Conservation (phyloP, 1,139 yeast genomes). For the Candida tropicalis region DNA sequence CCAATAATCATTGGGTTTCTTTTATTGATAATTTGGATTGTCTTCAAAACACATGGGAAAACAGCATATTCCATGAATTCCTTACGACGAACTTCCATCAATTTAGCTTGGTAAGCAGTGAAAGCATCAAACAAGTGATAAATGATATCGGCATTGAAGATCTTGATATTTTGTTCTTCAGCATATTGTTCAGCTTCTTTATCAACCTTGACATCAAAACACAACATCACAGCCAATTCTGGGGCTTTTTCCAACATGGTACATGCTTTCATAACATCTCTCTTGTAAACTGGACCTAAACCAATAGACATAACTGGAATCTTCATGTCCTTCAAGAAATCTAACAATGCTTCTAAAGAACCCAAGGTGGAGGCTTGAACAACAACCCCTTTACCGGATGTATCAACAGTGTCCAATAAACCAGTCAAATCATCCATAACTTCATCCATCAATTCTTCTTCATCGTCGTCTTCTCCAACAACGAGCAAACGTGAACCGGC, state of each 20-base stretch:
- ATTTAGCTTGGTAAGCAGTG: slow-evolving; percentile 85
- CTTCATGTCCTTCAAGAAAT: slow-evolving; percentile 97
- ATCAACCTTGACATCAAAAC: slow-evolving; percentile 96
- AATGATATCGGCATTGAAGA: slow-evolving; percentile 94
- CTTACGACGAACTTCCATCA: slow-evolving; percentile 87
- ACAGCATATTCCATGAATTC: slow-evolving; percentile 88
- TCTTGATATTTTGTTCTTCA: slow-evolving; percentile 84
- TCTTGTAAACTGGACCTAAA: slow-evolving; percentile 94
- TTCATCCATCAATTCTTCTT: slow-evolving; percentile 96
- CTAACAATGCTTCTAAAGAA: slow-evolving; percentile 94
- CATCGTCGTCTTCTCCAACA: slow-evolving; percentile 97
- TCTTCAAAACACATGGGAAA: slow-evolving; percentile 93
- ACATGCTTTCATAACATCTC: slow-evolving; percentile 97
- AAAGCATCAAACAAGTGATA: slow-evolving; percentile 95
- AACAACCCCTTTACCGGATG: slow-evolving; percentile 93
- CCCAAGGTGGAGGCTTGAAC: slow-evolving; percentile 99
- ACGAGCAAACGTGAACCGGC: slow-evolving; percentile 97
- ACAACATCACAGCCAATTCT: slow-evolving; percentile 93
- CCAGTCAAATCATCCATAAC: slow-evolving; percentile 99
- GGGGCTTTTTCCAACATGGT: slow-evolving; percentile 97
- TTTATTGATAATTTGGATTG: slow-evolving; percentile 95
- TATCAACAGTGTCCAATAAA: slow-evolving; percentile 89
- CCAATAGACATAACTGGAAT: slow-evolving; percentile 99
- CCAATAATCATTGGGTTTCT: slow-evolving; percentile 99
- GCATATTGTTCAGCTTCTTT: slow-evolving; percentile 99